These are phyloP conservation scores for Hypoxylon sp. DNA, from an alignment of 2,329 filamentous ascomycete species.

Conservation along the genomic window DNA sequence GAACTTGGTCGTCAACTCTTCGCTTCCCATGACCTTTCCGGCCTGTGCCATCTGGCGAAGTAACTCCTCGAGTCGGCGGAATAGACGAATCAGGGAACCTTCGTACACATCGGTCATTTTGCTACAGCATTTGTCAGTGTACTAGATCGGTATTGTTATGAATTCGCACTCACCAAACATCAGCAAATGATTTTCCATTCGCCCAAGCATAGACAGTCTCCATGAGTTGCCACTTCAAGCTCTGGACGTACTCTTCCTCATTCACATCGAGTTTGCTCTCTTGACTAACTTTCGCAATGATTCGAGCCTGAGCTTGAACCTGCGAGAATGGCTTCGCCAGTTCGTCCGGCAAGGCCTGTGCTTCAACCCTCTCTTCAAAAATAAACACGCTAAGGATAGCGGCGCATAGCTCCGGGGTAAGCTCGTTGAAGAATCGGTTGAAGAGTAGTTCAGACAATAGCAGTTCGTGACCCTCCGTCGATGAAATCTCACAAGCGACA, in stretches of 20 bases:
- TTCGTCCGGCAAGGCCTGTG: constrained; percentile 82
- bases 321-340: constrained; percentile 87
- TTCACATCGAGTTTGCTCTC: constrained; percentile 96
- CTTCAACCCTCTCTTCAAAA: constrained; percentile 94
- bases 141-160: constrained; percentile 7
- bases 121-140: constrained; percentile 62
- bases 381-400: constrained; percentile 93
- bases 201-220: constrained; percentile 95
- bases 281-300: constrained; percentile 91
- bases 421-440: constrained; percentile 97
- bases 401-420: constrained; percentile 88
- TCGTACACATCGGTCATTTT: constrained; percentile 99
- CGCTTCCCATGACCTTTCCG: constrained; percentile 97
- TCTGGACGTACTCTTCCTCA: constrained; percentile 91
- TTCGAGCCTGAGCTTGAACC: constrained; percentile 86
- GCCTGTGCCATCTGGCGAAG: constrained; percentile 96
- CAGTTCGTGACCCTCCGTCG: constrained; percentile 89
- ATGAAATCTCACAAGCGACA: constrained; percentile 97
- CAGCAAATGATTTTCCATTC: constrained; percentile 87
- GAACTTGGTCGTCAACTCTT: constrained; percentile 93
- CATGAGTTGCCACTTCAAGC: constrained; percentile 96
- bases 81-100: constrained; percentile 94
- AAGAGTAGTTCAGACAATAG: constrained; percentile 94
- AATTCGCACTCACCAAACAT: constrained; percentile 85
- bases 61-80: constrained; percentile 94